A percentile compares a stretch with the other conserved stretches of the same genome.
phyloP scores from a whole-genome alignment of 352 stramenopile genomes.

The Pythium oligandrum region DNA sequence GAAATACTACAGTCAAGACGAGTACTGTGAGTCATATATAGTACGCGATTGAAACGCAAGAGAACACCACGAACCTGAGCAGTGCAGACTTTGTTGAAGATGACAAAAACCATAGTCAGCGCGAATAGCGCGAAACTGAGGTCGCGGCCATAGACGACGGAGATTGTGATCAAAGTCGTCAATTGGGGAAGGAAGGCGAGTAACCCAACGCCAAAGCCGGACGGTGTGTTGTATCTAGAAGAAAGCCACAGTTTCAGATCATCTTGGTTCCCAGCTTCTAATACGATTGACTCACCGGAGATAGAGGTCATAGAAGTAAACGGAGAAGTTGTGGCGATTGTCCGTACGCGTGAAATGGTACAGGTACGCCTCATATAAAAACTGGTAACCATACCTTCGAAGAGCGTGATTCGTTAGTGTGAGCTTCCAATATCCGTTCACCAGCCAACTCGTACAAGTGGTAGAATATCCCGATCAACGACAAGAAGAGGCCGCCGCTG shows the following conservation, averaged over 20 bases:
- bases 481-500: slow-evolving; percentile 80
- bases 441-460: slow-evolving; percentile 50
- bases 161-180: slow-evolving; percentile 71
- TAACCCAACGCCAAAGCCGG: slow-evolving; percentile 70
- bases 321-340: slow-evolving; percentile 99
- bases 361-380: slow-evolving; percentile 95
- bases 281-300: slow-evolving; percentile 49
- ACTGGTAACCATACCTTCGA: slow-evolving; percentile 85
- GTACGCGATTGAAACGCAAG: background rate
- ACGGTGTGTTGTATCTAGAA: slow-evolving; percentile 70
- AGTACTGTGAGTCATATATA: background rate
- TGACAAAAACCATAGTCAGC: slow-evolving; percentile 98
- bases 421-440: slow-evolving; percentile 1
- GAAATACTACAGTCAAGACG: slow-evolving; percentile 93
- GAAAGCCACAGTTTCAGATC: background rate
- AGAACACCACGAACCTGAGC: slow-evolving; percentile 49
- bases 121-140: slow-evolving; percentile 94
- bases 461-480: slow-evolving; percentile 83
- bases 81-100: slow-evolving; percentile 95
- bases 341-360: slow-evolving; percentile 98
- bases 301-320: slow-evolving; percentile 99
- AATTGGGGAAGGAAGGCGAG: slow-evolving; percentile 84
- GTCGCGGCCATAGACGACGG: slow-evolving; percentile 66
- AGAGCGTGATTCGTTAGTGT: background rate
- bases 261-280: no score